Conservation (phyloP, 1,284 basidiomycete species). For the Cryptococcus wingfieldii region DNA sequence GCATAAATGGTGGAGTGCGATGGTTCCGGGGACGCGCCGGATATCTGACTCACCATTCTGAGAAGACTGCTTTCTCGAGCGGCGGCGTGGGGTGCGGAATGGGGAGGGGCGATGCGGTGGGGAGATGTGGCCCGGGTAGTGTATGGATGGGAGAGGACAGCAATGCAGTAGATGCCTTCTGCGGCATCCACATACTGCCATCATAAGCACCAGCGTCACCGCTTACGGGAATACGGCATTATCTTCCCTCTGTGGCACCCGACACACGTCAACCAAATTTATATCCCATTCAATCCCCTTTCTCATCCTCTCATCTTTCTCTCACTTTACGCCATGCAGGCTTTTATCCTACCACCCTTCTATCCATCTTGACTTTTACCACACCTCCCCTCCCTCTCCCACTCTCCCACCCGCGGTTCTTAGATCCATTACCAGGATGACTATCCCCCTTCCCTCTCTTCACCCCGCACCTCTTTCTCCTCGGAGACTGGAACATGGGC, state of each 20-base stretch:
- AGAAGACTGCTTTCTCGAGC: constrained; percentile 8
- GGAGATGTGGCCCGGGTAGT: no score
- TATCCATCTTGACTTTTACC: constrained; percentile 1
- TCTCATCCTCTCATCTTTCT: constrained; percentile 4
- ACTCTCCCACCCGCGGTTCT: constrained; percentile 44
- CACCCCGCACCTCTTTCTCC: constrained; percentile 6
- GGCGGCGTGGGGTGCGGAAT: constrained; percentile 8
- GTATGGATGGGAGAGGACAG: background rate
- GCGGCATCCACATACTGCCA: background rate
- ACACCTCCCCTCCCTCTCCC: constrained; percentile 1
- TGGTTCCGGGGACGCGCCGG: background rate
- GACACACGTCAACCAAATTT: background rate
- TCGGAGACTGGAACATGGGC: background rate
- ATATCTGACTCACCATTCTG: constrained; percentile 24
- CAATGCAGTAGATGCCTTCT: background rate
- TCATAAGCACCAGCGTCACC: background rate
- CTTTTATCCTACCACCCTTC: constrained; percentile 5
- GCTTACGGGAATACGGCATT: background rate
- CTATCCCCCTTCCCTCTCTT: constrained; percentile 21
- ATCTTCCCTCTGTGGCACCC: background rate
- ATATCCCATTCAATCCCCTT: constrained; percentile 2
- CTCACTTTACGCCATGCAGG: constrained; percentile 11
- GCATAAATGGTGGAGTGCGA: background rate
- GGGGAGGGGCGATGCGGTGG: background rate
- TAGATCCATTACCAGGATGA: constrained; percentile 49